Conservation (phyloP, 2,329 filamentous ascomycete species). For the Colletotrichum salicis region DNA sequence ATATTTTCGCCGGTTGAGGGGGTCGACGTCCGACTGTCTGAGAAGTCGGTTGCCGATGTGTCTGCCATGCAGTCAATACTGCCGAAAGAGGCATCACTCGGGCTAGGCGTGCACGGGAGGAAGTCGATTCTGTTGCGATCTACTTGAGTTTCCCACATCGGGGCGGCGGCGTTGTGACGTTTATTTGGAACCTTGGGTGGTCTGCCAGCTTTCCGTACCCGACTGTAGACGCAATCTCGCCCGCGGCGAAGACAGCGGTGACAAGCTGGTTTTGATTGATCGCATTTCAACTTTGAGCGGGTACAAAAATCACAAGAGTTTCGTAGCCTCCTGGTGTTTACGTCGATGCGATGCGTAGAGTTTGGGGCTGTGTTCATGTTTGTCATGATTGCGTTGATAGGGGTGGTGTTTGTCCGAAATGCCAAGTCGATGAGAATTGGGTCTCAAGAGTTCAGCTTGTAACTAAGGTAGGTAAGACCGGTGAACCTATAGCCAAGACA, state of each 20-base stretch:
- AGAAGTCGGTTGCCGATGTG: neutral
- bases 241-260: neutral
- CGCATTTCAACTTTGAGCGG: conserved; percentile 17
- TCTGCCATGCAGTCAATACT: neutral
- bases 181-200: neutral
- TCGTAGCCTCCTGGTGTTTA: neutral
- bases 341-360: neutral
- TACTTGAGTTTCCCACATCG: neutral
- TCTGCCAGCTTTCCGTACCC: conserved; percentile 1
- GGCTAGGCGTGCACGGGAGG: neutral
- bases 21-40: neutral
- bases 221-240: neutral
- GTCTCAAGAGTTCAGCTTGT: neutral
- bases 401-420: neutral
- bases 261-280: conserved; percentile 4
- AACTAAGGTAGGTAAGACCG: neutral
- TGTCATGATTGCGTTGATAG: neutral
- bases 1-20: neutral
- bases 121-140: neutral
- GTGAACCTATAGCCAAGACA: neutral
- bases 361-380: neutral
- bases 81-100: neutral
- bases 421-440: neutral
- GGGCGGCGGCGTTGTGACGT: too few species aligned
- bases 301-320: conserved; percentile 14